A percentile compares a stretch with the other conserved stretches of the same genome.
Evolutionary conservation across 2,329 filamentous ascomycete species (phyloP).

Genomic region (Ilyonectria robusta): DNA sequence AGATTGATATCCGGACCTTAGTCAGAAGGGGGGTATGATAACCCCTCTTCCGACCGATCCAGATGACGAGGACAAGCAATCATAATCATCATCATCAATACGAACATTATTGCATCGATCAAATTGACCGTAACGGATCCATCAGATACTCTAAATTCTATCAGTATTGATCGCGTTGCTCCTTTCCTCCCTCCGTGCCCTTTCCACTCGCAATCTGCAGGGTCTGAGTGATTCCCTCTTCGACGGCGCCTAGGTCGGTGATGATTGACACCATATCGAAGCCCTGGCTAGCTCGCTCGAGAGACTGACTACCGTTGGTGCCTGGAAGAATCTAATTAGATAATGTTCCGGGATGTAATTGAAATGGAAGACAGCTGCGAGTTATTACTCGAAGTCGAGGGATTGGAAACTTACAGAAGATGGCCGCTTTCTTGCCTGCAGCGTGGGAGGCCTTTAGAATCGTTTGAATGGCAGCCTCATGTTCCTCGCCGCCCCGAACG

Average conservation of each 20-base stretch:
- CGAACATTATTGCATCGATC: no score
- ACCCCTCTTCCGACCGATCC: no score
- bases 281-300: slow-evolving; percentile 14
- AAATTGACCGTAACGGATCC: no score
- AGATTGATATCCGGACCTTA: no score
- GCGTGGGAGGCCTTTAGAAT: slow-evolving; percentile 19
- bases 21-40: no score
- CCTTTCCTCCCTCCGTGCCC: not conserved
- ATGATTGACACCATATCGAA: slow-evolving; percentile 30
- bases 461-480: slow-evolving; percentile 25
- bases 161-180: slow-evolving; percentile 17
- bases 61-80: no score
- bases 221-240: slow-evolving; percentile 3
- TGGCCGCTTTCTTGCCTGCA: slow-evolving; percentile 26
- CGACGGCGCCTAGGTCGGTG: slow-evolving; percentile 11
- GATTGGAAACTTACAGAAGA: slow-evolving; percentile 19
- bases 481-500: slow-evolving; percentile 23
- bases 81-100: no score
- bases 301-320: slow-evolving; percentile 16
- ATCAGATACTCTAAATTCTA: not conserved
- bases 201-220: slow-evolving; percentile 16
- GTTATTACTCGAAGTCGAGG: not conserved
- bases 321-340: not conserved
- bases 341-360: not conserved
- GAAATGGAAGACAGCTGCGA: not conserved